Base-by-base conservation (phyloP, 2,329 filamentous ascomycete genomes). In the Aschersonia sp. region DNA sequence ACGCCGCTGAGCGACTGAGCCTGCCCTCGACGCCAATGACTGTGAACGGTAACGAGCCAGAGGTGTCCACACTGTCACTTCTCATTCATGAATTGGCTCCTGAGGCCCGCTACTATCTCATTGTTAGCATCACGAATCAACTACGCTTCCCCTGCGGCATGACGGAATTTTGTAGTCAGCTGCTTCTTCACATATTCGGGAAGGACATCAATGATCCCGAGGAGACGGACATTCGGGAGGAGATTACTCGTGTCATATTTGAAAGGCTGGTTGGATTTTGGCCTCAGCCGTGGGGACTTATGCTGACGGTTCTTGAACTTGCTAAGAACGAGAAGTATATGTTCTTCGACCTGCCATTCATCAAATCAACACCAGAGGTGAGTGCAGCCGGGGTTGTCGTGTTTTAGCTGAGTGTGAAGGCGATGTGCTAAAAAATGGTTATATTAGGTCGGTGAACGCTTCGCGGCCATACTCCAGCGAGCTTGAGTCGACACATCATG, bases 241-340 rank as follows among this genome's bases (percentile, higher is more conserved):
- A 94, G 62, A 91, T 98, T 50, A 87, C 88, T 47, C 80, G 91
- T 44, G 81, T 96, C 30, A 71, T 98, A 44, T 73, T 96, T 40
- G 92, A 98, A 72, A 80, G 92, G 45, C 72, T 96, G 44, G 78
- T 94, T 51, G 85, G 88, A 29, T 88, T 87, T 63, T 88, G 89
- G 68, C 91, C 91, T 47, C 91, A 97, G 62, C 91, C 94, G 20
- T 97, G 91, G 91, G 94, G 94, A 9, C 70, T 98, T 43, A 82
- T 96, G 61, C 82, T 89, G 52, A 91, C 89, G 38, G 76, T 94
- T 51, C 70, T 92, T 53, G 92, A 97, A 69, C 75, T 98, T 49
- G 74, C 94, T 55, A 94, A 94, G 72, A 96, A 94, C 62, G 82
- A 85, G 47, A 86, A 82, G 60, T 94, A 91, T 65, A 81, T 81